phyloP scores from a whole-genome alignment of 192 early-diverging fungal species.

The Linnemannia schmuckeri region DNA sequence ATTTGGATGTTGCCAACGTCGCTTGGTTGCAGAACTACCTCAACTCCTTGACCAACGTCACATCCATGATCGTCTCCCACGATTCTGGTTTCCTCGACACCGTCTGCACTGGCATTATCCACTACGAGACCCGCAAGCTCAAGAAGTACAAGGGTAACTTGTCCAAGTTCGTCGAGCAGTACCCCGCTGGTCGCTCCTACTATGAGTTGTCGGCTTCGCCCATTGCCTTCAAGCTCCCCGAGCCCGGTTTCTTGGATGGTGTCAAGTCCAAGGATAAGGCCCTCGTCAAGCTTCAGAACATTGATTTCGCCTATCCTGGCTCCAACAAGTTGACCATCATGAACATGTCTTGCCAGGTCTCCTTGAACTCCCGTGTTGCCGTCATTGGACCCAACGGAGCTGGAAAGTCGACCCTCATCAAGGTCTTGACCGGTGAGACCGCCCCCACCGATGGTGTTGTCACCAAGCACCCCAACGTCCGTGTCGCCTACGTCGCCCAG shows the following conservation, averaged over 20 bases:
- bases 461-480: constrained; percentile 87
- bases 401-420: too few relatives aligned
- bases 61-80: constrained; percentile 90
- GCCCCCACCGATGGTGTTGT: constrained; percentile 78
- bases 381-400: constrained; percentile 79
- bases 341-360: constrained; percentile 74
- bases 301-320: constrained; percentile 80
- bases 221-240: constrained; percentile 79
- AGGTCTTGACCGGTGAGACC: constrained; percentile 84
- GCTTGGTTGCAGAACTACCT: constrained; percentile 81
- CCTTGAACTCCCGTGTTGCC: constrained; percentile 83
- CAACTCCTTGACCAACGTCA: constrained; percentile 75
- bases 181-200: constrained; percentile 81
- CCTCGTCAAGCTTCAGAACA: constrained; percentile 82
- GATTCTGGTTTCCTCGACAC: constrained; percentile 87
- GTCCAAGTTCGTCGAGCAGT: constrained; percentile 82
- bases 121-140: constrained; percentile 86
- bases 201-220: constrained; percentile 75
- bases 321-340: constrained; percentile 68
- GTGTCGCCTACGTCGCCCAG: constrained; percentile 88
- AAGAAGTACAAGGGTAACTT: constrained; percentile 83
- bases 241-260: constrained; percentile 80
- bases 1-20: constrained; percentile 79
- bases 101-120: constrained; percentile 86
- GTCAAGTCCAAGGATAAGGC: constrained; percentile 82